phyloP scores from a whole-genome alignment of 495 filamentous ascomycete species.

The Aspergillus homomorphus region DNA sequence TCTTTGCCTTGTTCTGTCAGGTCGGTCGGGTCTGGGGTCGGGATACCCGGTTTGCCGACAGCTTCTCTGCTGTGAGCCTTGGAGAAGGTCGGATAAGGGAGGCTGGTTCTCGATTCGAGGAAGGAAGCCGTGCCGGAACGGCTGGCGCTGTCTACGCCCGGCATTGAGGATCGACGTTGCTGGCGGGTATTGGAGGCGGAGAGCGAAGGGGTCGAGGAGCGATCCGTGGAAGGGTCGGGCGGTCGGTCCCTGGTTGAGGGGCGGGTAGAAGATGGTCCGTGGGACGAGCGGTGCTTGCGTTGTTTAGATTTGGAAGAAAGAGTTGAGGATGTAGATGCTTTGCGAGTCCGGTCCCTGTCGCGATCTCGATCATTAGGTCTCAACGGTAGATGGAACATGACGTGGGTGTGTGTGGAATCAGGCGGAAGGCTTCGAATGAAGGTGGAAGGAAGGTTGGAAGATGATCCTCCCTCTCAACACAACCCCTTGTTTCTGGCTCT shows the following conservation, averaged over 20 bases:
- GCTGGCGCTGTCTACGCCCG: slow-evolving; percentile 41
- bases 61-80: slow-evolving; percentile 87
- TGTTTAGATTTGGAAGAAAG: slow-evolving; percentile 34
- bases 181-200: slow-evolving; percentile 28
- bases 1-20: slow-evolving; percentile 52
- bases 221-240: slow-evolving; percentile 32
- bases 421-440: slow-evolving; percentile 27
- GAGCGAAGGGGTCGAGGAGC: slow-evolving; percentile 38
- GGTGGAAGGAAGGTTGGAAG: slow-evolving; percentile 29
- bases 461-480: slow-evolving; percentile 9
- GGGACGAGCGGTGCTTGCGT: slow-evolving; percentile 37
- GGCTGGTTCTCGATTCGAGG: slow-evolving; percentile 54
- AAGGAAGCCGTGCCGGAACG: slow-evolving; percentile 42
- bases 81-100: slow-evolving; percentile 82
- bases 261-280: slow-evolving; percentile 35
- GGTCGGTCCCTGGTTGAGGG: slow-evolving; percentile 49
- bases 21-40: slow-evolving; percentile 79
- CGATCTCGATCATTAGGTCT: slow-evolving; percentile 43
- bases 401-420: slow-evolving; percentile 13
- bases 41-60: slow-evolving; percentile 64
- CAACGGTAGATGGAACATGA: slow-evolving; percentile 41
- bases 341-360: slow-evolving; percentile 31
- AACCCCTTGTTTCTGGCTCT: slow-evolving; percentile 13
- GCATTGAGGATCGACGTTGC: slow-evolving; percentile 51
- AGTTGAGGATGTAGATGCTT: slow-evolving; percentile 24